phyloP scores from a whole-genome alignment of 2,329 filamentous ascomycete species.

The Diaporthe batatas region DNA sequence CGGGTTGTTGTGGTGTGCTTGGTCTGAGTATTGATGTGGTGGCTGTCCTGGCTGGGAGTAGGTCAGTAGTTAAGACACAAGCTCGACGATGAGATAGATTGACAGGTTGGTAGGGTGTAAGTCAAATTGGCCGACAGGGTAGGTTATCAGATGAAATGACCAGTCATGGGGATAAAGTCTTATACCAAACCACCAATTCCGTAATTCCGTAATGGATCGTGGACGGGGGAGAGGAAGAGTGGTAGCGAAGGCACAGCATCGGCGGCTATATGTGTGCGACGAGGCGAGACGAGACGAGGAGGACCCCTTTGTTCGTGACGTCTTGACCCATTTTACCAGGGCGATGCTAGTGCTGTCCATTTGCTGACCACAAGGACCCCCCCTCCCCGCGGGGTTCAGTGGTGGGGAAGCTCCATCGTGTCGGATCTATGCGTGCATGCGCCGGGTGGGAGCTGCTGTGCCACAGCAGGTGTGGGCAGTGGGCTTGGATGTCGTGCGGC shows the following conservation, averaged over 20 bases:
- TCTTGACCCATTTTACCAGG: neutral
- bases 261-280: constrained; percentile 32
- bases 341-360: constrained; percentile 14
- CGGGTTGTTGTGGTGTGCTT: neutral
- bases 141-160: neutral
- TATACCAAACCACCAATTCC: constrained; percentile 21
- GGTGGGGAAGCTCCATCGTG: constrained; percentile 37
- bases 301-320: constrained; percentile 30
- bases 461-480: neutral
- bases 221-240: neutral
- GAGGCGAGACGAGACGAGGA: constrained; percentile 18
- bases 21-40: too few relatives aligned
- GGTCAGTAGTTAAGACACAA: neutral
- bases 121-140: neutral
- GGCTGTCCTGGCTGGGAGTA: neutral
- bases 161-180: constrained; percentile 18
- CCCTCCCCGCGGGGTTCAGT: constrained; percentile 22
- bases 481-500: constrained; percentile 14
- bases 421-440: neutral
- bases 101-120: neutral
- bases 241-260: constrained; percentile 22
- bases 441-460: neutral
- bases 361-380: too few relatives aligned
- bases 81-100: neutral
- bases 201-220: constrained; percentile 13